Evolutionary conservation across 2,329 filamentous ascomycete genomes (phyloP), one percentile per base, ranked within the genome.

Genomic region (Penicillium janthinellum): DNA sequence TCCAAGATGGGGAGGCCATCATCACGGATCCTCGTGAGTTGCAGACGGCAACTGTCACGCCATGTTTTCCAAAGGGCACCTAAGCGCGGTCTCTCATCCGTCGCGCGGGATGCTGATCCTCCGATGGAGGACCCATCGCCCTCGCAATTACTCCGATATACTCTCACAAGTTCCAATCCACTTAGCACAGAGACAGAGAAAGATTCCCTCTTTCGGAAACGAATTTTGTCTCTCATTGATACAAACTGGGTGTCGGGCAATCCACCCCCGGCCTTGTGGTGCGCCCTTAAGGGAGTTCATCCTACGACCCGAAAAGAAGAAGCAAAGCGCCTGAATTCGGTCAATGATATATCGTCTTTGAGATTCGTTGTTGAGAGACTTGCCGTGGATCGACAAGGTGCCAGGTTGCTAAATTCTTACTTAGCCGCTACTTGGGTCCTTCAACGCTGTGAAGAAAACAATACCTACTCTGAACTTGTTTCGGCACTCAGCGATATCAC

Each of bases 131-230:
- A 61, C 38, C 71, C 56, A 63, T 69, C 41, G 41, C 64, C 70
- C 22, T 70, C 72, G 20, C 67, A 75, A 54, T 49, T 76, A 49
- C 62, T 76, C 41, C 71, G 73, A 55, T 77, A 71, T 62, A 64
- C 69, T 12, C 49, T 77, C 38, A 74, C 62, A 8, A 68, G 68
- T 31, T 69, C 61, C 22, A 64, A 62, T 34, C 54, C 14, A 5
- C 35, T 42, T 22, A 45, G n/a, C 7, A 49, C 25, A 12, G 38
- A 28, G 4, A 35, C 38, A 10, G 10, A 48, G 59, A 45, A 34
- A 8, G 49, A 65, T 35, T 17, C 55, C 4, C 48, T 53, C 4
- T 31, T 68, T 25, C 62, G 69, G 42, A 31, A 54, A 38, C 49
- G 64, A 10, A 50, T 73, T 17, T 56, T 59, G 14, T 57, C 64